Base-by-base conservation (phyloP, 2,329 filamentous ascomycete species). In the Pyricularia grisea region DNA sequence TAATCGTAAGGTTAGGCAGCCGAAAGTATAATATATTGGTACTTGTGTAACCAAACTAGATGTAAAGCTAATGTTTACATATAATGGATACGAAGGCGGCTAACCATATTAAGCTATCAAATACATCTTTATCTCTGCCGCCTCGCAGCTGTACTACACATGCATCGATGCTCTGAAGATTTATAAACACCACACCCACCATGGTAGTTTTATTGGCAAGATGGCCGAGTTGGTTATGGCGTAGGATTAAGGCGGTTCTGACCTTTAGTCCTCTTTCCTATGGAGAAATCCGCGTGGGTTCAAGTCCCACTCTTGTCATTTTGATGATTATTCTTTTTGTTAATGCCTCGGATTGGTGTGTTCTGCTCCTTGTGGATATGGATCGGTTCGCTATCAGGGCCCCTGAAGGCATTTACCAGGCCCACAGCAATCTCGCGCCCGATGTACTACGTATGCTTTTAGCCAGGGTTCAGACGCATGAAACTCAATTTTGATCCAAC, bases 191-290 rank as follows among this genome's bases (percentile, higher is more conserved):
- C 4, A 3, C 12, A 9, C 9, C 12, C 12, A 2, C 12, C 33
- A 36, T 0, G 1, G 4, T 3, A 6, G 33, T 36, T 6, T 36
- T 6, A 36, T 36, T 36, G 60, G 60, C 27, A 27, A 63, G 60
- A 63, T 63, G 60, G 60, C 60, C 60, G 60, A 63, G 60, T 63
- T 63, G 60, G 60, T 63, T 63, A 63, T 63, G 60, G 27, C 60
- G 60, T 63, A 63, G 60, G 60, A 63, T 63, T 63, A 63, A 63
- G 60, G 60, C 20, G 20, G 42, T 50, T n/a, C 14, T 5, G 42
- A 36, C 33, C 33, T 36, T 36, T n/a, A n/a, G 20, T 50, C 42
- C 14, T 36, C 33, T 50, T 42, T 50, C 42, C 42, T 50, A 50
- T 50, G 42, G 42, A 50, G 42, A 50, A 50, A 50, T 50, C 42